Conservation (phyloP, 2,329 filamentous ascomycete genomes). For the Helicocarpus griseus region DNA sequence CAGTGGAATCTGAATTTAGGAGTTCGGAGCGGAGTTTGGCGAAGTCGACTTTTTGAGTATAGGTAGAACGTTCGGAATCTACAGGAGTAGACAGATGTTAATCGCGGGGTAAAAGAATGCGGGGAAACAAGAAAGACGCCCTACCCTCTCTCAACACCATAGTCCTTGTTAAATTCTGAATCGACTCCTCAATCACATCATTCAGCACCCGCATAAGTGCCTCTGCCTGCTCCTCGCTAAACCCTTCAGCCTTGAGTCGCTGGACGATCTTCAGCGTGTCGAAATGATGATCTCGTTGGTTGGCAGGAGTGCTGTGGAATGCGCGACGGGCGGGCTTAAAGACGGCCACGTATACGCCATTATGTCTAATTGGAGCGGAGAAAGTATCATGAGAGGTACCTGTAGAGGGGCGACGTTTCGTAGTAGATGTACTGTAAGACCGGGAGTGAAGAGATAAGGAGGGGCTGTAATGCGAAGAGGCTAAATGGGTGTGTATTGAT, state of each 20-base stretch:
- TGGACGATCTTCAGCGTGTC: constrained; percentile 97
- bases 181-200: constrained; percentile 96
- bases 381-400: not conserved
- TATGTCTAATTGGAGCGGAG: constrained; percentile 30
- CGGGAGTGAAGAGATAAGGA: not conserved
- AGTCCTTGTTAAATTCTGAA: constrained; percentile 91
- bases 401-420: not conserved
- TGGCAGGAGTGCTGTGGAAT: constrained; percentile 60
- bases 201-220: constrained; percentile 98
- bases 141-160: constrained; percentile 96
- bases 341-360: constrained; percentile 38
- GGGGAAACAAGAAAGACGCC: constrained; percentile 4
- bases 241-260: constrained; percentile 77
- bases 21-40: constrained; percentile 93
- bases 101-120: not conserved
- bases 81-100: not conserved
- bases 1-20: constrained; percentile 80
- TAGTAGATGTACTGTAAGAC: not conserved
- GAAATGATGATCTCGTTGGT: constrained; percentile 78
- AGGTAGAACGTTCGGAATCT: constrained; percentile 45
- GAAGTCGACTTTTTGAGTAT: constrained; percentile 90
- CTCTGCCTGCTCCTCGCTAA: constrained; percentile 87
- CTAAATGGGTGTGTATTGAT: not conserved
- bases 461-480: not conserved
- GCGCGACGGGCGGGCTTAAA: constrained; percentile 33